Evolutionary conservation across 305 asterid genomes (phyloP).

Genomic region (Withania somnifera): DNA sequence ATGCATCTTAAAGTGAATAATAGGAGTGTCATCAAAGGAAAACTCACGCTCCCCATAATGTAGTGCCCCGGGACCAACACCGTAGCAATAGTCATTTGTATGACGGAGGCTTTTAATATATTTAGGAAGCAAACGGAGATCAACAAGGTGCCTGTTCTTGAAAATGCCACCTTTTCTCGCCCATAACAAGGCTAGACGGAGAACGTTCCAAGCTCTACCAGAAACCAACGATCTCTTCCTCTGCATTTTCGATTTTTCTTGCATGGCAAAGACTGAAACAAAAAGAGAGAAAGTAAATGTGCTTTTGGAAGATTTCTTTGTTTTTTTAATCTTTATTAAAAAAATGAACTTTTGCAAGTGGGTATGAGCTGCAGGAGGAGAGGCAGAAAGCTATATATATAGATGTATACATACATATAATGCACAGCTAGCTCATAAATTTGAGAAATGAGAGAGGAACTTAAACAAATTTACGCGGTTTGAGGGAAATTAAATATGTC

Average conservation of each 20-base stretch:
- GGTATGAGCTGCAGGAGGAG: neutral
- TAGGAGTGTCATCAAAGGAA: slow-evolving; percentile 60
- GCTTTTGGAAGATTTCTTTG: neutral
- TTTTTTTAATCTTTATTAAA: neutral
- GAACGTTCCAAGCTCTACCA: slow-evolving; percentile 37
- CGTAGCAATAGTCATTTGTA: neutral
- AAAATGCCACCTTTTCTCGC: slow-evolving; percentile 46
- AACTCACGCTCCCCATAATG: slow-evolving; percentile 60
- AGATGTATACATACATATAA: neutral
- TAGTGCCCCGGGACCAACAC: too few species aligned
- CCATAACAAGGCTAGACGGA: slow-evolving; percentile 57
- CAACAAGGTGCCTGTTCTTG: slow-evolving; percentile 23
- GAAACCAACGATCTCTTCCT: slow-evolving; percentile 16
- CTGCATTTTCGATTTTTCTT: slow-evolving; percentile 22
- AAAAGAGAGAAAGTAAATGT: neutral
- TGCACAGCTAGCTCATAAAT: neutral
- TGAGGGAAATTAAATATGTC: neutral
- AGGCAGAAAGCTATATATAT: neutral
- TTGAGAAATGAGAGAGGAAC: neutral
- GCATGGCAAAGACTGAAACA: neutral
- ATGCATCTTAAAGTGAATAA: slow-evolving; percentile 46
- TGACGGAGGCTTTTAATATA: slow-evolving; percentile 22
- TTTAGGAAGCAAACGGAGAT: slow-evolving; percentile 21
- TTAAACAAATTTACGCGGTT: neutral
- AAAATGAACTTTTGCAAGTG: neutral